phyloP scores from a whole-genome alignment of 306 rosid species.

The Cucumis sativus region DNA sequence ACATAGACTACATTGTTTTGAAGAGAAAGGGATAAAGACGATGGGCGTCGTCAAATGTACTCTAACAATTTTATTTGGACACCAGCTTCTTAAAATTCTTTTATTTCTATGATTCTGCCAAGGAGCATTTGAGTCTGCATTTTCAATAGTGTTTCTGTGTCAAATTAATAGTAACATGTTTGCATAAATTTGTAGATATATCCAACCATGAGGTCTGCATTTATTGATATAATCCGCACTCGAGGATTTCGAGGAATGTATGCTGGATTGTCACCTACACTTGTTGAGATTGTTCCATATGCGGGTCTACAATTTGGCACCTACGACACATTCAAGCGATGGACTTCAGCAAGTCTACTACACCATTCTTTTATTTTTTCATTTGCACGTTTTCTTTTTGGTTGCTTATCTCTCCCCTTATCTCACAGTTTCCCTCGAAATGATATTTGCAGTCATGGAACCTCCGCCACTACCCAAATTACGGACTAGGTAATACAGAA shows the following conservation, averaged over 20 bases:
- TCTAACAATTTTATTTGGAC: neutral
- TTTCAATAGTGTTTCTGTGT: neutral
- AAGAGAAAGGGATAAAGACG: neutral
- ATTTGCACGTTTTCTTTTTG: neutral
- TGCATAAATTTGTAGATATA: conserved; percentile 41
- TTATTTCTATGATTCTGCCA: neutral
- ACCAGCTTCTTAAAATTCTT: neutral
- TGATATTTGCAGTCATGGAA: conserved; percentile 51
- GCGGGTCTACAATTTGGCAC: conserved; percentile 97
- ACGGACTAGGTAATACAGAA: conserved; percentile 16
- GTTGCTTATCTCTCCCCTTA: neutral
- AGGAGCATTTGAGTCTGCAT: neutral
- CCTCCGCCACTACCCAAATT: conserved; percentile 20
- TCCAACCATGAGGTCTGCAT: conserved; percentile 91
- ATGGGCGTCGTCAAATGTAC: neutral
- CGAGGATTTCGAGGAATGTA: conserved; percentile 78
- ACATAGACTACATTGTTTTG: neutral
- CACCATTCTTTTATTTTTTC: neutral
- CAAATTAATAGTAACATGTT: neutral
- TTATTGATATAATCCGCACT: conserved; percentile 38
- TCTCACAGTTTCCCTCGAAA: neutral
- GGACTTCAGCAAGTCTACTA: conserved; percentile 52
- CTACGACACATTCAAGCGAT: conserved; percentile 84
- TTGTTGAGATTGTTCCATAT: conserved; percentile 93
- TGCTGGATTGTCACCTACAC: conserved; percentile 80